Evolutionary conservation across 2,329 filamentous ascomycete species (phyloP), one percentile per base, ranked within the genome.

Genomic region (Dothideomycetidae sp.): DNA sequence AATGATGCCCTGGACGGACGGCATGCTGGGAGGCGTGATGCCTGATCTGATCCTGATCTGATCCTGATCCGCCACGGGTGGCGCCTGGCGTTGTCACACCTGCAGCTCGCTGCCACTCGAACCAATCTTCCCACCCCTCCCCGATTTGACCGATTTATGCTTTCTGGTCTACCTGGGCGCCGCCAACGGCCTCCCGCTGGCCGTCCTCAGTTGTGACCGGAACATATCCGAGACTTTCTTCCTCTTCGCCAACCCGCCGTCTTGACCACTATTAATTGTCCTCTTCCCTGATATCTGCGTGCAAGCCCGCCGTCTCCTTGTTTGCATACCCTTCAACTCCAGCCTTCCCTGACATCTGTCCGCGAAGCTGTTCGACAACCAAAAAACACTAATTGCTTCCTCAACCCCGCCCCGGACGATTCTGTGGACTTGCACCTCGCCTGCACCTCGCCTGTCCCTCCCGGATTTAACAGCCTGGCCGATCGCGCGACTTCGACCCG

Each of bases 401-500:
- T n/a, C n/a, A n/a, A n/a, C n/a, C n/a, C n/a, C n/a, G n/a, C n/a
- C n/a, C n/a, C n/a, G n/a, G n/a, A n/a, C n/a, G n/a, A n/a, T n/a
- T 26, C 21, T 7, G 7, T n/a, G 21, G n/a, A 26, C 21, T 26
- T n/a, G 7, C 7, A 7, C 21, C 21, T 7, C n/a, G n/a, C 7
- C 7, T n/a, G 21, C n/a, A 26, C 7, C 21, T n/a, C 21, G 21
- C 7, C 21, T 26, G 21, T 26, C 21, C 7, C n/a, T 26, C 21
- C 21, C 21, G 21, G 21, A 7, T 26, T 26, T 7, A 26, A 26
- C n/a, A n/a, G n/a, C n/a, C n/a, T n/a, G n/a, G n/a, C n/a, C n/a
- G n/a, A 26, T 26, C n/a, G 21, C 7, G 7, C 7, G 21, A n/a
- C 46, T 42, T 42, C 41, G 39, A 46, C 44, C 40, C 42, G 34